Base-by-base conservation (phyloP, 2,329 filamentous ascomycete genomes). In the Lasiodiplodia hormozganensis region DNA sequence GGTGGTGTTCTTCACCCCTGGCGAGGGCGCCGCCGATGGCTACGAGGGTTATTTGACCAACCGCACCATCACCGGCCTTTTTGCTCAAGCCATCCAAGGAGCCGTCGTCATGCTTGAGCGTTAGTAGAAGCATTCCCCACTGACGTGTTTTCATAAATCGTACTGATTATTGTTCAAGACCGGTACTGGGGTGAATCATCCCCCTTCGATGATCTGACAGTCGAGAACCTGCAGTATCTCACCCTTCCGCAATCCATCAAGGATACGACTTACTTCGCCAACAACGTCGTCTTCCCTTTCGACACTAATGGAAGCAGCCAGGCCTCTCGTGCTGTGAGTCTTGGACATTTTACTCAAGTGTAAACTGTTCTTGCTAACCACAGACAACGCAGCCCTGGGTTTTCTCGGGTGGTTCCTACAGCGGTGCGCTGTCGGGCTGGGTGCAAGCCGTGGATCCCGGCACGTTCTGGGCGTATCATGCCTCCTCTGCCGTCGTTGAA, bases 381-480 rank as follows among this genome's bases (percentile, higher is more conserved):
- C 10, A 21, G 5, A 16, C 2, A 4, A n/a, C 2, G 6, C 28
- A 69, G 74, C 87, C 87, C 2, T 89, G 87, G 87, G 81, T 89
- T 5, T 79, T 85, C 57, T 78, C 81, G 7, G 87, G 87, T 16
- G 86, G 86, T 34, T 87, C 85, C 0, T 89, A 89, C 74, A 83
- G 82, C 38, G 87, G 86, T 51, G 85, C 86, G 5, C 77, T 89
- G 18, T 75, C 85, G 2, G 86, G 85, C 0, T 88, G 86, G 86
- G 86, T 82, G 2, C 84, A 84, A 43, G 83, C 83, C 14, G 77
- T 84, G 2, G 77, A 82, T 1, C 85, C 86, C 0, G 87, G 85
- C 7, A 88, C 85, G 0, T 86, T 87, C 76, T 89, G 86, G 86
- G 86, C 86, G 1, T 88, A 88, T 70, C 85, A 87, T 74, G 79